phyloP scores from a whole-genome alignment of 1,284 basidiomycete genomes.

The Ceratobasidium sp. region DNA sequence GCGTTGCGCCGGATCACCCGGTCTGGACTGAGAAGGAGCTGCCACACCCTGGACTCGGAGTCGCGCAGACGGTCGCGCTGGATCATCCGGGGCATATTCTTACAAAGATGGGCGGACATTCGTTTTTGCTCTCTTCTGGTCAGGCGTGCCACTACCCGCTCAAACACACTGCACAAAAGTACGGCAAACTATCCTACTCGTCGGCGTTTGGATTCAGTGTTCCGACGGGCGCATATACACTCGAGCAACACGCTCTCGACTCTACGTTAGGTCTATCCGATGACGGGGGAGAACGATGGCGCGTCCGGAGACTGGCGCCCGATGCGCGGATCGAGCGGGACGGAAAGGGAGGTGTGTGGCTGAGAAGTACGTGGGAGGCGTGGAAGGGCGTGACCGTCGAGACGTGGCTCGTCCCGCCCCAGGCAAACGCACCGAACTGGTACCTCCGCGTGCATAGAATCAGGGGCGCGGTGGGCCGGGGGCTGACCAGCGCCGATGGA shows the following conservation, averaged over 20 bases:
- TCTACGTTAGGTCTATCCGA: constrained; percentile 75
- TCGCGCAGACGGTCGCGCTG: constrained; percentile 63
- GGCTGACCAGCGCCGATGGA: constrained; percentile 70
- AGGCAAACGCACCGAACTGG: constrained; percentile 67
- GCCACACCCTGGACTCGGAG: constrained; percentile 62
- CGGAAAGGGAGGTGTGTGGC: constrained; percentile 55
- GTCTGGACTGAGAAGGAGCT: constrained; percentile 77
- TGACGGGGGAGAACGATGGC: constrained; percentile 75
- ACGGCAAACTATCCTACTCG: constrained; percentile 80
- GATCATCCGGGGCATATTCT: constrained; percentile 76
- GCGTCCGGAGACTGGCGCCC: constrained; percentile 69
- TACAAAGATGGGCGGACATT: constrained; percentile 69
- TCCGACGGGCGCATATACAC: constrained; percentile 71
- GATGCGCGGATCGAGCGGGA: constrained; percentile 68
- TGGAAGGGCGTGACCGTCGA: constrained; percentile 78
- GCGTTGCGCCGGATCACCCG: constrained; percentile 70
- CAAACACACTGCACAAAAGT: constrained; percentile 80
- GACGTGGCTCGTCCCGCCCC: constrained; percentile 78
- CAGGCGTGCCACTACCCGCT: constrained; percentile 83
- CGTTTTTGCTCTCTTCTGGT: constrained; percentile 77
- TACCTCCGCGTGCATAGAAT: constrained; percentile 76
- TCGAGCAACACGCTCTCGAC: constrained; percentile 78
- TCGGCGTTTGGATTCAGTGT: constrained; percentile 80
- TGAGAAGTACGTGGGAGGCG: constrained; percentile 76
- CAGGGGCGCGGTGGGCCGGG: constrained; percentile 58